Percentiles rank a stretch among this genome's conserved stretches.
phyloP scores from a whole-genome alignment of 306 rosid species.

The Vigna mungo region DNA sequence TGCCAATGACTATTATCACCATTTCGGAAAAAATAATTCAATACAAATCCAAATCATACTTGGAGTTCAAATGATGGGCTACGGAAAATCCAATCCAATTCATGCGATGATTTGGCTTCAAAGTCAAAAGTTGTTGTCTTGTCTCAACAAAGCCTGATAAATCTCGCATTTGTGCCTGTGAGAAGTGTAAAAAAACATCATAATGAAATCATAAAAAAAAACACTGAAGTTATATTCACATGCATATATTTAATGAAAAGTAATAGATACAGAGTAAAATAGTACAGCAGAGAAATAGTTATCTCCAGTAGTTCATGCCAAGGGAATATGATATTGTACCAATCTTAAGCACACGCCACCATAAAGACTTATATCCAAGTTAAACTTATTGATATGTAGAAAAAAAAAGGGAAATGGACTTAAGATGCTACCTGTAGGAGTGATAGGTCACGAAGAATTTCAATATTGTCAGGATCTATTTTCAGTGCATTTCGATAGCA shows the following conservation, averaged over 20 bases:
- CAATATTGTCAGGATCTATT: slow-evolving; percentile 98
- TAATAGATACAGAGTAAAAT: background rate
- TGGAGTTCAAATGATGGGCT: slow-evolving; percentile 89
- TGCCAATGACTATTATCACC: background rate
- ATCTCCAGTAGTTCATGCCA: slow-evolving; percentile 10
- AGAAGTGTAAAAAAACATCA: slow-evolving; percentile 37
- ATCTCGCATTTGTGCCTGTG: slow-evolving; percentile 99
- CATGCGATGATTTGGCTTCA: slow-evolving; percentile 99
- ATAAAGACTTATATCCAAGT: background rate
- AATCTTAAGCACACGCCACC: slow-evolving; percentile 9
- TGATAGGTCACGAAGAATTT: slow-evolving; percentile 90
- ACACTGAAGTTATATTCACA: background rate
- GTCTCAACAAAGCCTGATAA: slow-evolving; percentile 97
- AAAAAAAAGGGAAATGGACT: slow-evolving; percentile 29
- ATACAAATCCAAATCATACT: slow-evolving; percentile 58
- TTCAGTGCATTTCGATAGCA: slow-evolving; percentile 92
- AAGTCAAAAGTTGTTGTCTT: slow-evolving; percentile 85
- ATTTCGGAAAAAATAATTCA: background rate
- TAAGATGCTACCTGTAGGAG: slow-evolving; percentile 77
- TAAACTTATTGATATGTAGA: slow-evolving; percentile 20
- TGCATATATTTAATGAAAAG: slow-evolving; percentile 16
- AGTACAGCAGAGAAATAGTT: slow-evolving; percentile 8
- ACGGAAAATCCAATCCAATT: slow-evolving; percentile 99
- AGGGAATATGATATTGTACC: background rate
- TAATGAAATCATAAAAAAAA: slow-evolving; percentile 29